phyloP scores from a whole-genome alignment of 345 rosid species.

The Aegle marmelos region DNA sequence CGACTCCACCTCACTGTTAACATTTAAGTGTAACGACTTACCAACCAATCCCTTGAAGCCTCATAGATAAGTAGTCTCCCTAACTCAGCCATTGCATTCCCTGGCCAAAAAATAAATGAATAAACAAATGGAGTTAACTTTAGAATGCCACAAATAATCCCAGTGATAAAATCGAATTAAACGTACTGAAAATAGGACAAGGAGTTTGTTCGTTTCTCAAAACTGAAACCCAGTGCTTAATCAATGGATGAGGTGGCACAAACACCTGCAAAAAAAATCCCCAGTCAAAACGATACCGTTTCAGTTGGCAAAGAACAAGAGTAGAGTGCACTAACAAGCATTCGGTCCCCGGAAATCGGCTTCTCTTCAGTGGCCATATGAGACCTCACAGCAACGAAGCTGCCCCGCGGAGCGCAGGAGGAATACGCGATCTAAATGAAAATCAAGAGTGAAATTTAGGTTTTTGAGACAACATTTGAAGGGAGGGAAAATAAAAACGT shows the following conservation, averaged over 20 bases:
- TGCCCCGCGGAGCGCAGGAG: conserved; percentile 36
- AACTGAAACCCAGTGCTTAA: conserved; percentile 94
- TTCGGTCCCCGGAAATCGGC: conserved; percentile 54
- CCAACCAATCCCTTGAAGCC: conserved; percentile 96
- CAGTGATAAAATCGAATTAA: background rate
- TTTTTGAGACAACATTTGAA: background rate
- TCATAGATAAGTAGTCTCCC: conserved; percentile 88
- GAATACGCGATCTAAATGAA: conserved; percentile 42
- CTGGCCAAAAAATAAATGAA: conserved; percentile 29
- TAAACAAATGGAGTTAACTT: background rate
- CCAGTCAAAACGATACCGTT: background rate
- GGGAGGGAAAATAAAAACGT: background rate
- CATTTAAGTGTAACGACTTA: conserved; percentile 22
- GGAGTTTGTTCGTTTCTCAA: conserved; percentile 85
- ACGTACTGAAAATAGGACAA: conserved; percentile 73
- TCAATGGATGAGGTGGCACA: conserved; percentile 92
- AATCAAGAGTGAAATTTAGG: background rate
- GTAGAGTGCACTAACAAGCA: conserved; percentile 56
- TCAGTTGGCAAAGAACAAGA: background rate
- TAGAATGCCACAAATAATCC: background rate
- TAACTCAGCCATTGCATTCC: conserved; percentile 86
- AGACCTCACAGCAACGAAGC: conserved; percentile 36
- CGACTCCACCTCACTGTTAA: background rate
- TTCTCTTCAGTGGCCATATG: conserved; percentile 65
- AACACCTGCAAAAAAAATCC: conserved; percentile 44